phyloP scores from a whole-genome alignment of 2,329 filamentous ascomycete species.

The Aureobasidium leucospermi region DNA sequence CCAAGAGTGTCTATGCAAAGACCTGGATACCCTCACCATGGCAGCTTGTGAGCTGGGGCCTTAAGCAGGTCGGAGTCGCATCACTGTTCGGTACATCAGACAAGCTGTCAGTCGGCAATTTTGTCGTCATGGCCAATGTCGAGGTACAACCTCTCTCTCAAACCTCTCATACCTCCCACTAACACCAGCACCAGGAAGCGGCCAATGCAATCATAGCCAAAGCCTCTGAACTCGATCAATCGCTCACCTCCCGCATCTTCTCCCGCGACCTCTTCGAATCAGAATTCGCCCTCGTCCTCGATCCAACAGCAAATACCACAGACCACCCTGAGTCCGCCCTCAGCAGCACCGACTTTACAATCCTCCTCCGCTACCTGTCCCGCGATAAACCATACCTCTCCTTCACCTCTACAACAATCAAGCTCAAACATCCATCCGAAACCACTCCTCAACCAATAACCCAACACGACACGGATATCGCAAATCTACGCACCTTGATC shows the following conservation, averaged over 20 bases:
- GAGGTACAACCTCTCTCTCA: constrained; percentile 37
- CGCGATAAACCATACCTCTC: constrained; percentile 42
- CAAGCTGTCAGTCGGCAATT: constrained; percentile 52
- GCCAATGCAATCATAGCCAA: constrained; percentile 33
- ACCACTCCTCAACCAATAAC: constrained; percentile 49
- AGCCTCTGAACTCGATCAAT: constrained; percentile 25
- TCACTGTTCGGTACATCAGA: constrained; percentile 32
- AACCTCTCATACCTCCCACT: neutral
- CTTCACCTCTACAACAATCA: constrained; percentile 51
- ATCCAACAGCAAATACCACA: neutral
- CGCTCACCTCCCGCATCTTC: constrained; percentile 28
- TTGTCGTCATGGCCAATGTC: constrained; percentile 59
- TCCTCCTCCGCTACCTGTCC: constrained; percentile 34
- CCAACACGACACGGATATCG: constrained; percentile 72
- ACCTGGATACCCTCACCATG: constrained; percentile 64
- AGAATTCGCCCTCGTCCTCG: constrained; percentile 19
- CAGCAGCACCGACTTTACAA: constrained; percentile 36
- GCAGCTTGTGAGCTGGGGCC: constrained; percentile 66
- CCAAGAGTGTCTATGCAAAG: constrained; percentile 64
- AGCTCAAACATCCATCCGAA: constrained; percentile 56
- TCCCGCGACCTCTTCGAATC: constrained; percentile 24
- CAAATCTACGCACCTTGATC: constrained; percentile 69
- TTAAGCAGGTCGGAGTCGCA: constrained; percentile 60
- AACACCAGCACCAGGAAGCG: constrained; percentile 24
- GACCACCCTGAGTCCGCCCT: constrained; percentile 23